Conservation (phyloP, 108 stramenopile species). For the Aurantiochytrium sp. region DNA sequence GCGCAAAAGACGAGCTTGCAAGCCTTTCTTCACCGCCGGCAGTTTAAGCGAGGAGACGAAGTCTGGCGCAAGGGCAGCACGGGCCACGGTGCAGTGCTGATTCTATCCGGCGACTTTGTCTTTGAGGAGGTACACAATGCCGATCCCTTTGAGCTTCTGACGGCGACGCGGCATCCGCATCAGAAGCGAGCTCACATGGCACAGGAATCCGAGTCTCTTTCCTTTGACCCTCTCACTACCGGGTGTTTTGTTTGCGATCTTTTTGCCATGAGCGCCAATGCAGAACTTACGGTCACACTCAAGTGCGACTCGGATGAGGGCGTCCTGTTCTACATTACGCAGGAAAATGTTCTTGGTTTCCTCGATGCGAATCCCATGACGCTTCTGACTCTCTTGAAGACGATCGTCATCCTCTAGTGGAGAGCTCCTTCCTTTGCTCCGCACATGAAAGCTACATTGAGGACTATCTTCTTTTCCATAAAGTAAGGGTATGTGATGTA, state of each 20-base stretch:
- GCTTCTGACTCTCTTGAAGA: not conserved
- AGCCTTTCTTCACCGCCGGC: not conserved
- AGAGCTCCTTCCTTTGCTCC: not conserved
- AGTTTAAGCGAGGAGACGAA: not conserved
- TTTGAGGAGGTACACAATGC: slow-evolving; percentile 17
- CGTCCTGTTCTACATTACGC: not conserved
- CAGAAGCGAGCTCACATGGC: not conserved
- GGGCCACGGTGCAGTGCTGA: not conserved
- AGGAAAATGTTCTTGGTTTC: not conserved
- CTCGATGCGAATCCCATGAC: slow-evolving; percentile 7
- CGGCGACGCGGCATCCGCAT: not conserved
- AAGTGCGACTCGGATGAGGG: not conserved
- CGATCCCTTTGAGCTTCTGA: not conserved
- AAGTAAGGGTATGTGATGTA: no score
- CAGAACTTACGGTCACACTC: not conserved
- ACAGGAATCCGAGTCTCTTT: not conserved
- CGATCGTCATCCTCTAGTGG: not conserved
- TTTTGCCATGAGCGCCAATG: not conserved
- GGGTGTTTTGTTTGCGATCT: not conserved
- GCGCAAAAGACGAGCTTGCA: slow-evolving; percentile 27
- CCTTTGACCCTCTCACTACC: not conserved
- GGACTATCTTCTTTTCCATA: not conserved
- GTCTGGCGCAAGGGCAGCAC: slow-evolving; percentile 16
- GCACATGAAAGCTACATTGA: not conserved
- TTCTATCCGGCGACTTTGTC: slow-evolving; percentile 16